Evolutionary conservation across 1,284 basidiomycete species (phyloP).

Genomic region (Laetiporus sulphureus): DNA sequence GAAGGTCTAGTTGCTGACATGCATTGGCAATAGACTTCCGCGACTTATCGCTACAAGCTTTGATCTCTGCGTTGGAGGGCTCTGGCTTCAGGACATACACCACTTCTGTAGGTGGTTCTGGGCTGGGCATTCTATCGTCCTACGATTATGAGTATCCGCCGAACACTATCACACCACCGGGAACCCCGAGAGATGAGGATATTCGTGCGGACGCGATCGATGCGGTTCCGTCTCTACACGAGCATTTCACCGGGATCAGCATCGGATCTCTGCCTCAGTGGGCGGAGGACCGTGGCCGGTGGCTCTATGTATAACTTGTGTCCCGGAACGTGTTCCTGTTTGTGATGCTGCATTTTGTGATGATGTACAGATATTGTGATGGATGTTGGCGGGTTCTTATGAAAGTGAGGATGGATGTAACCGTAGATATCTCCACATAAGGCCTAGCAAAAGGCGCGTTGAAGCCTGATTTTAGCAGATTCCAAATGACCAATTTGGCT

Average conservation of each 20-base stretch:
- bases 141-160: conserved; percentile 35
- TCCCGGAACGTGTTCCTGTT: too few relatives aligned
- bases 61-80: conserved; percentile 53
- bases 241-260: conserved; percentile 1
- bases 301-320: conserved; percentile 18
- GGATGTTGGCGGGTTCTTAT: too few relatives aligned
- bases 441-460: too few relatives aligned
- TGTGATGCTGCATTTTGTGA: too few relatives aligned
- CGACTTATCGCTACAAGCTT: conserved; percentile 45
- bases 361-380: too few relatives aligned
- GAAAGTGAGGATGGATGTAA: too few relatives aligned
- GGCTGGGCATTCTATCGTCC: conserved; percentile 81
- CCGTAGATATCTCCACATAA: too few relatives aligned
- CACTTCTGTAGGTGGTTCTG: conserved; percentile 89
- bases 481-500: too few relatives aligned
- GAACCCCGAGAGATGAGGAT: conserved; percentile 29
- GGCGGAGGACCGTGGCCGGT: conserved; percentile 16
- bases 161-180: conserved; percentile 43
- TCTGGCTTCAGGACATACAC: conserved; percentile 83
- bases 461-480: too few relatives aligned
- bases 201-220: conserved; percentile 10
- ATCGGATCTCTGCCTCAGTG: conserved; percentile 2
- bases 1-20: not conserved
- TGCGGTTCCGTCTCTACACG: not conserved
- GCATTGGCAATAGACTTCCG: conserved; percentile 48